Conservation (phyloP, 768 basidiomycete genomes). For the Panaeolus papilionaceus region DNA sequence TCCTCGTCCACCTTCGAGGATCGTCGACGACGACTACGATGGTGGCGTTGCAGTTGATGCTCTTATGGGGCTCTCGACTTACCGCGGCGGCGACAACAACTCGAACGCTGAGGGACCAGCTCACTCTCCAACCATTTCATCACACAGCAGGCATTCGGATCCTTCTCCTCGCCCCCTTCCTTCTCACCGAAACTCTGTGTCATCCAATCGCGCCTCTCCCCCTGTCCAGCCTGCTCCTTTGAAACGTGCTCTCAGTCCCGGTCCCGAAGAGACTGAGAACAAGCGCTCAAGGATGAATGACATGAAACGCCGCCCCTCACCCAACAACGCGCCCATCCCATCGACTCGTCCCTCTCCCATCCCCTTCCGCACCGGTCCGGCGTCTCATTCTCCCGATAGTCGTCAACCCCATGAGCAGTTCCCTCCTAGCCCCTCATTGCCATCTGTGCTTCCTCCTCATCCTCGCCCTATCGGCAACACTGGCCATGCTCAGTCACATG, state of each 20-base stretch:
- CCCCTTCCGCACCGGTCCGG: constrained; percentile 75
- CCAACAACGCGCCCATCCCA: constrained; percentile 61
- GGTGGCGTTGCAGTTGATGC: constrained; percentile 80
- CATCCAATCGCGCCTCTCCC: constrained; percentile 73
- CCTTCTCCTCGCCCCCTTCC: constrained; percentile 53
- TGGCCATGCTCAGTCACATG: constrained; percentile 49
- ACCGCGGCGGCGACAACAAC: constrained; percentile 33
- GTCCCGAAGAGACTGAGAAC: constrained; percentile 55
- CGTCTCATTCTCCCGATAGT: constrained; percentile 72
- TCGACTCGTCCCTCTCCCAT: constrained; percentile 73
- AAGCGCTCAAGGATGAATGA: constrained; percentile 72
- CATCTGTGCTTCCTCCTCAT: constrained; percentile 73
- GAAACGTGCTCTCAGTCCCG: constrained; percentile 76
- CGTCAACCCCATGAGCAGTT: constrained; percentile 56
- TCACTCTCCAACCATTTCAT: constrained; percentile 66
- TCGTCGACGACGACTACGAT: constrained; percentile 93
- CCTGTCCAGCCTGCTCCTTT: constrained; percentile 51
- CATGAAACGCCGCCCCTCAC: constrained; percentile 56
- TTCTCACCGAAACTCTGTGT: constrained; percentile 71
- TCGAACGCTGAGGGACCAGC: constrained; percentile 42
- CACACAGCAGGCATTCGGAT: constrained; percentile 59
- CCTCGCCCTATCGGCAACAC: constrained; percentile 69
- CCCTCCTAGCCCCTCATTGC: constrained; percentile 60
- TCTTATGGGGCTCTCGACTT: constrained; percentile 65
- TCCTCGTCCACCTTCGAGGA: constrained; percentile 65